Base-by-base conservation (phyloP, 345 rosid genomes). In the Draba incana region DNA sequence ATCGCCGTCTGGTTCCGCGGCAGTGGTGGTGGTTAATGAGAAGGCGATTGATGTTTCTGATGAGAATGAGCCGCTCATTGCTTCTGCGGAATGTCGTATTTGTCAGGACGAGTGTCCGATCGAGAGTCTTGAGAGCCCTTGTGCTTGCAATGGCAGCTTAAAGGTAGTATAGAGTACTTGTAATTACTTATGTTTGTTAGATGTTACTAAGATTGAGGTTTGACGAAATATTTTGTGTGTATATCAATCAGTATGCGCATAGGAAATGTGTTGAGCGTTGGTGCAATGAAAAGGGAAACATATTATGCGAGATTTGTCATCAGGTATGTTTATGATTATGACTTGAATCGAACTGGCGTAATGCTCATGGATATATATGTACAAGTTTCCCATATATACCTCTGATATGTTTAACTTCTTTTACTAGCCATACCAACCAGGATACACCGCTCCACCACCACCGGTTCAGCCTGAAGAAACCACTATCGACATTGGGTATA, bases 211-310 rank as follows among this genome's bases (percentile, higher is more conserved):
- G 20, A 20, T 20, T 20, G 20, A 20, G 20, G 20, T 20, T 20
- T 20, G 20, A 20, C 20, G 20, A 20, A 20, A 20, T 20, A 20
- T 20, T 60, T 7, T 2, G 28, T 37, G 3, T 16, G 57, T 58
- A 48, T 15, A 33, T 64, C 78, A 88, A 33, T 64, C 78, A 88
- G 96, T 90, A 81, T 79, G 97, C 98, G 55, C 96, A 93, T 71
- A 80, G 92, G 45, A 88, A 88, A 70, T 93, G 98, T 68, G 90
- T 93, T 70, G 96, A 93, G 68, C 97, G 85, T 66, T 93, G 98
- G 98, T 93, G 97, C 83, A 81, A 90, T 57, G 97, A 93, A 79
- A 93, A 93, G 75, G 92, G 97, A 14, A 89, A 93, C 52, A 87
- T 75, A 47, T 78, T 79, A 14, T 93, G 98, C 51, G 98, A 93